Evolutionary conservation across 2,329 filamentous ascomycete species (phyloP), one percentile per base, ranked within the genome.

Genomic region (Simplicillium aogashimaense): DNA sequence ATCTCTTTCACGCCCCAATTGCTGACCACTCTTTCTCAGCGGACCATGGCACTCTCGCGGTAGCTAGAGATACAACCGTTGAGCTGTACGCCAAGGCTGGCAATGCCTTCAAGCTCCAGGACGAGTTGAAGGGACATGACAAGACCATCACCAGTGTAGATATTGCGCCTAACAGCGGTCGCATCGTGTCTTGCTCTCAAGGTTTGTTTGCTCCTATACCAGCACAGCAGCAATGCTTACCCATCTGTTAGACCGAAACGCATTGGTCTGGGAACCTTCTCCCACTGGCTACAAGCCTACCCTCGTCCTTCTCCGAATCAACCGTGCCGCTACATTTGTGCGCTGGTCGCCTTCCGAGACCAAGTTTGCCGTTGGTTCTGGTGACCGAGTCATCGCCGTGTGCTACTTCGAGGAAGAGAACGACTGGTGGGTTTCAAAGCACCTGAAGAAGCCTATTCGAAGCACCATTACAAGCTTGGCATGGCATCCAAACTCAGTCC

Each of bases 341-440:
- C 86, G 92, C 54, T 98, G 92, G 92, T 94, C 88, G 16, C 92
- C 92, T 3, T 90, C 85, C 16, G 92, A 98, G 72, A 84, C 81
- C 60, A 98, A 98, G 66, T 98, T 98, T 61, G 92, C 92, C 40
- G 92, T 97, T 18, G 92, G 92, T 45, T 95, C 89, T 20, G 92
- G 92, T 46, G 92, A 95, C 52, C 82, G 92, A 47, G 84, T 95
- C 49, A 95, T 98, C 54, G 88, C 92, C 32, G 77, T 97, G 52
- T 98, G 92, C 73, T 97, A 97, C 70, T 98, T 98, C 53, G 92
- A 98, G 59, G 86, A 95, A 61, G 92, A 98, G 65, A 95, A 98
- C 65, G 89, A 98, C 70, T 98, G 92, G 92, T 98, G 92, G 92
- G 90, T 98, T 33, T 95, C 89, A 30, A 98, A 98, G 74, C 92